Conservation (phyloP, 2,329 filamentous ascomycete genomes). For the Madurella fahalii region DNA sequence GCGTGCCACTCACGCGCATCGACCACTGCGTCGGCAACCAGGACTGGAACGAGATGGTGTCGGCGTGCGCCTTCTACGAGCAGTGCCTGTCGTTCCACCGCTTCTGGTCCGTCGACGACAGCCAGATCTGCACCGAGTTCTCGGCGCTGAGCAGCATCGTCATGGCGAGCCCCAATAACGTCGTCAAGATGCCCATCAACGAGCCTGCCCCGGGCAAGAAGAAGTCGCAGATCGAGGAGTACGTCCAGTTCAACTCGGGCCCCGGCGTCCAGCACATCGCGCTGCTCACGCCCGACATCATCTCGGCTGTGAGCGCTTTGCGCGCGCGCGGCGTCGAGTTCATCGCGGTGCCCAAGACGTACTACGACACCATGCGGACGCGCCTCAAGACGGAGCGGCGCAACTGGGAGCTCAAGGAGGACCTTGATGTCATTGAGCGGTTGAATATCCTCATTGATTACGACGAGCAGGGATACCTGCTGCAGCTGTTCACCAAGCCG, state of each 20-base stretch:
- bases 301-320: conserved; percentile 70
- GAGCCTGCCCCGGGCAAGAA: conserved; percentile 88
- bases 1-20: conserved; percentile 67
- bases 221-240: conserved; percentile 92
- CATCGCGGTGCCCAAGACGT: conserved; percentile 81
- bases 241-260: conserved; percentile 83
- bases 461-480: conserved; percentile 82
- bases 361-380: conserved; percentile 73
- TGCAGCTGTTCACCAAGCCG: conserved; percentile 77
- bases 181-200: conserved; percentile 98
- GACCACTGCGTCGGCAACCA: conserved; percentile 98
- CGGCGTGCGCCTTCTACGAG: conserved; percentile 72
- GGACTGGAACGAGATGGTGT: conserved; percentile 83
- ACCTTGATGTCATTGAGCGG: conserved; percentile 69
- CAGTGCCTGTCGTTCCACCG: conserved; percentile 86
- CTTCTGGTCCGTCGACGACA: conserved; percentile 96
- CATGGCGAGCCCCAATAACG: conserved; percentile 79
- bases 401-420: conserved; percentile 66
- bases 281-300: conserved; percentile 75
- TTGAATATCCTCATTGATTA: conserved; percentile 93
- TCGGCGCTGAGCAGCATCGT: conserved; percentile 84
- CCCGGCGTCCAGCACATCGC: conserved; percentile 93
- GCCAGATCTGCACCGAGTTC: conserved; percentile 88
- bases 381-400: conserved; percentile 63
- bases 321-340: conserved; percentile 88